Evolutionary conservation across 495 filamentous ascomycete genomes (phyloP), one percentile per base, ranked within the genome.

Genomic region (Penicillium dipodomyicola): DNA sequence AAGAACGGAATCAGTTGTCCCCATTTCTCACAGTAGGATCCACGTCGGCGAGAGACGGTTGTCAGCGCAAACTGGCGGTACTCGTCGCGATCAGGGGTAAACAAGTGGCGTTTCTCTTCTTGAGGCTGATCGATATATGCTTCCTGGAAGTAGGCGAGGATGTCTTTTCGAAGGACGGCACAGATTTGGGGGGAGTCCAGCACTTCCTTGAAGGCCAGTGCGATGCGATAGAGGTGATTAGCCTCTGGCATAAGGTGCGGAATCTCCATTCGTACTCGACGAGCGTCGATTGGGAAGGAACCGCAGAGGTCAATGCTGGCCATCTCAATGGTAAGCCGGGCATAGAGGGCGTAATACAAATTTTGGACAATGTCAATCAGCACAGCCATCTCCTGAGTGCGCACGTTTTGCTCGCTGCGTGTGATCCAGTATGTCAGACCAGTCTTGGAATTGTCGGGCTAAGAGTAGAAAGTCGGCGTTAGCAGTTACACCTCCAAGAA

Each of bases 331-430:
- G 67, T 60, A 5, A 78, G 37, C 44, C 73, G 61, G 0, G 74
- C 59, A 43, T 76, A 78, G 19, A 75, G 41, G 8, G 66, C 57
- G 49, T 73, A 73, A 19, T 67, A 78, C 10, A 78, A 57, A 20
- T 67, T 65, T 33, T 78, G 72, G 14, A 70, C 58, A 17, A 56
- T 63, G 5, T 69, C 61, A 46, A 75, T 65, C 15, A 78, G 57
- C 4, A 52, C 50, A 12, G 49, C 40, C 5, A 76, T 57, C 1
- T 65, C 64, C 3, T 63, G 47, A 14, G 62, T 65, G 29, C 45
- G 56, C 6, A 72, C 53, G 12, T 67, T 35, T 15, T 52, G 41
- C 37, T 78, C 73, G 5, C 67, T 64, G 12, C 58, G 60, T 23
- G 57, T 55, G 49, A 73, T 63, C 64, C 70, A 70, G 48, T 56